Conservation (phyloP, 352 stramenopile species). For the Phytophthora tubulina region DNA sequence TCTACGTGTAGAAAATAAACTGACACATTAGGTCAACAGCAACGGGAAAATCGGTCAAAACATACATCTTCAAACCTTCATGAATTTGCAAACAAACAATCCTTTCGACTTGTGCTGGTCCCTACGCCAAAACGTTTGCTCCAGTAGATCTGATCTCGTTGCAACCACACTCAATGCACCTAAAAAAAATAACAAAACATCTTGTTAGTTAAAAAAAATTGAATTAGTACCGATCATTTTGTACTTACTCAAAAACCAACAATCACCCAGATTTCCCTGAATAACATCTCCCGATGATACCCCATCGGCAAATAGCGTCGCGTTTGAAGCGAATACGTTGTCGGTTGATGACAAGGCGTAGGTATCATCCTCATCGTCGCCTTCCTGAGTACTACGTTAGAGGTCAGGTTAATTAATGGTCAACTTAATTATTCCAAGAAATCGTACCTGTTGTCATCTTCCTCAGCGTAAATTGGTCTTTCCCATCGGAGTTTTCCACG, state of each 20-base stretch:
- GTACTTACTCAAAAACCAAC: conserved; percentile 91
- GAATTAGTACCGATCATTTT: too few relatives aligned
- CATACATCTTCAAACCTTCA: conserved; percentile 72
- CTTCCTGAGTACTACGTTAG: conserved; percentile 31
- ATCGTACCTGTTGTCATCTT: conserved; percentile 35
- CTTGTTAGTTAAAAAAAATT: not conserved
- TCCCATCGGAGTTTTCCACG: conserved; percentile 86
- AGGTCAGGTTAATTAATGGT: conserved; percentile 1
- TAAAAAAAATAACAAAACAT: conserved; percentile 25
- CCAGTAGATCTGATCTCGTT: conserved; percentile 79
- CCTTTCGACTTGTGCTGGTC: conserved; percentile 82
- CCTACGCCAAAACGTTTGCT: conserved; percentile 83
- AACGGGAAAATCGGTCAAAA: not conserved
- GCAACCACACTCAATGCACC: conserved; percentile 90
- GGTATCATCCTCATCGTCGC: conserved; percentile 35
- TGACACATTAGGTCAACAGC: not conserved
- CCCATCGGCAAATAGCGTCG: conserved; percentile 81
- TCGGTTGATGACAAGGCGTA: conserved; percentile 34
- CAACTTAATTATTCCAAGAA: not conserved
- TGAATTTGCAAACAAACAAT: conserved; percentile 92
- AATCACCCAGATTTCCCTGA: conserved; percentile 92
- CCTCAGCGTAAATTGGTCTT: conserved; percentile 67
- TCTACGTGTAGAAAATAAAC: conserved; percentile 42
- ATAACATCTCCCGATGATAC: conserved; percentile 87
- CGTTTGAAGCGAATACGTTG: conserved; percentile 66